These are phyloP conservation scores for Mycena vulgaris DNA, from an alignment of 768 basidiomycete genomes.

Conservation along the genomic window DNA sequence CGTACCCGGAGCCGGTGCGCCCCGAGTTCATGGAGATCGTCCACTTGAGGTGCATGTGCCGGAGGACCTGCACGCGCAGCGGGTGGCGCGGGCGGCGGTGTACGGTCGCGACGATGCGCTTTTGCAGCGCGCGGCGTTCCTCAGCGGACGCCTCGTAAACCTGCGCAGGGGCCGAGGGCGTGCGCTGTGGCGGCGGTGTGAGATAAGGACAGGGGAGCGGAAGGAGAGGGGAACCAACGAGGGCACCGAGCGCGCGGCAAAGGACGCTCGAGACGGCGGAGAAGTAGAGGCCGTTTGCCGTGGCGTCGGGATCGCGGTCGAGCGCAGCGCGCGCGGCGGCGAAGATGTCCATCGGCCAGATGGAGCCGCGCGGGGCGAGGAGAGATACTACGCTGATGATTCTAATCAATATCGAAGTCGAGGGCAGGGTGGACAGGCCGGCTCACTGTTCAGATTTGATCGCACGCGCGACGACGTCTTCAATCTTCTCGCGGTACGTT, in stretches of 20 bases:
- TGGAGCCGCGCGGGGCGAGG: slow-evolving; percentile 24
- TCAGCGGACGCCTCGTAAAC: not conserved
- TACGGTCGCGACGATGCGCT: slow-evolving; percentile 28
- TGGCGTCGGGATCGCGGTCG: slow-evolving; percentile 25
- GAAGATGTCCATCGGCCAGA: slow-evolving; percentile 38
- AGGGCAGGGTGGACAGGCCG: not conserved
- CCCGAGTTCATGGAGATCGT: slow-evolving; percentile 22
- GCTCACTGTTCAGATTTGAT: slow-evolving; percentile 30
- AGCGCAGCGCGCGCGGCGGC: slow-evolving; percentile 25
- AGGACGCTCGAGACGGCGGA: slow-evolving; percentile 26
- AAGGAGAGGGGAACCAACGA: slow-evolving; percentile 13
- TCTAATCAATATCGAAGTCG: not conserved
- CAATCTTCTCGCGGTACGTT: slow-evolving; percentile 29
- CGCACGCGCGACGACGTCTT: slow-evolving; percentile 33
- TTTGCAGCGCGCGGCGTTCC: slow-evolving; percentile 31
- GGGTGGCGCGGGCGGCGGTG: slow-evolving; percentile 24
- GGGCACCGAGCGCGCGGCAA: slow-evolving; percentile 24
- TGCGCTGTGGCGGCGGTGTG: not conserved
- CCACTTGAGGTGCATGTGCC: slow-evolving; percentile 37
- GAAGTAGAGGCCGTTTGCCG: slow-evolving; percentile 22
- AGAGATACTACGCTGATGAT: slow-evolving; percentile 22
- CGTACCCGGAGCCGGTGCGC: slow-evolving; percentile 12
- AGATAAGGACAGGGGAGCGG: not conserved
- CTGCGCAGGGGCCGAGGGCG: not conserved
- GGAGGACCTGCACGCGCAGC: slow-evolving; percentile 33